A percentile compares a stretch with the other conserved stretches of the same genome.
Evolutionary conservation across 1,284 basidiomycete genomes (phyloP).

Genomic region (Wallemia mellicola): DNA sequence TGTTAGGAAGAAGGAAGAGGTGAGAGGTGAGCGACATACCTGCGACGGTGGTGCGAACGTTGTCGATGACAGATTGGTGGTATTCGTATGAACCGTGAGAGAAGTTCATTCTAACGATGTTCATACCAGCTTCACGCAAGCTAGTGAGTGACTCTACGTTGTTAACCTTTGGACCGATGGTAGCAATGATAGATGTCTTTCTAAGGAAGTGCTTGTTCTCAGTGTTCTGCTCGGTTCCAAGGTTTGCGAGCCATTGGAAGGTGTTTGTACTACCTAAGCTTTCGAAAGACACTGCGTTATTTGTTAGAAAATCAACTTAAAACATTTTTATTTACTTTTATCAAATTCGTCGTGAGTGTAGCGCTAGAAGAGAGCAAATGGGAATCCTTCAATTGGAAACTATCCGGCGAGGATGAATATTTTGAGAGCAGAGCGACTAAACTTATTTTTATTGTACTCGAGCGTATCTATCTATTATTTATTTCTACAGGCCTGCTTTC

Average conservation of each 20-base stretch:
- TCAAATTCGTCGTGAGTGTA: neutral
- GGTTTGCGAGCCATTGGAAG: conserved; percentile 57
- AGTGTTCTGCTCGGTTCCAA: conserved; percentile 40
- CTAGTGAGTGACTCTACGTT: conserved; percentile 49
- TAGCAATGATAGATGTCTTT: conserved; percentile 92
- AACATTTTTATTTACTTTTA: neutral
- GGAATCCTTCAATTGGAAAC: no score
- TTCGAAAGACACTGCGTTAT: neutral
- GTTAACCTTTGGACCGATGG: conserved; percentile 92
- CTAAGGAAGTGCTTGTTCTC: conserved; percentile 45
- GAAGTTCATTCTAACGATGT: conserved; percentile 97
- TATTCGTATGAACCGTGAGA: conserved; percentile 89
- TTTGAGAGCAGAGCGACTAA: neutral
- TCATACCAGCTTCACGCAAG: conserved; percentile 64
- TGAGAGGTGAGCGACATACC: no score
- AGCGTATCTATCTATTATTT: neutral
- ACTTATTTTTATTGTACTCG: neutral
- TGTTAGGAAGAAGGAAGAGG: no score
- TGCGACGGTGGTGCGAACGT: conserved; percentile 55
- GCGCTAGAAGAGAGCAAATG: neutral
- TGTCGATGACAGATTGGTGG: conserved; percentile 91
- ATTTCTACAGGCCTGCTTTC: no score
- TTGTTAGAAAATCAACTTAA: neutral
- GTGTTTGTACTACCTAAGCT: neutral
- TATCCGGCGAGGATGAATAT: neutral